These are phyloP conservation scores for Rhodosporidiobolus odoratus DNA, from an alignment of 768 basidiomycete species.

Conservation along the genomic window DNA sequence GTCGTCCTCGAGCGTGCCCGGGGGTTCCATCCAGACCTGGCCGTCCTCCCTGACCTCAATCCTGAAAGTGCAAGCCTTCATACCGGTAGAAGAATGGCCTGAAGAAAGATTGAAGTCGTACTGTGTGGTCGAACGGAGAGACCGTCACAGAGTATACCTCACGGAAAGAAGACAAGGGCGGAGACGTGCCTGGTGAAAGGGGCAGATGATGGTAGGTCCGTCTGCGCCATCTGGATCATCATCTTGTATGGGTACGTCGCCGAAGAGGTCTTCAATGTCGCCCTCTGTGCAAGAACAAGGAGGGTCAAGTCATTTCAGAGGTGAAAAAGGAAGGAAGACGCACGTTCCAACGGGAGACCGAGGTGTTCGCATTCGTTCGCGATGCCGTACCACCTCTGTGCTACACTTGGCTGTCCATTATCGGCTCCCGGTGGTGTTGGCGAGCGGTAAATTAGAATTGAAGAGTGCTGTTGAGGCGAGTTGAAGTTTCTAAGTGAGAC, in stretches of 20 bases:
- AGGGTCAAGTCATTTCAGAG: not conserved
- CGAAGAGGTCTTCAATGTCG: conserved; percentile 14
- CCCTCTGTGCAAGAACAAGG: not conserved
- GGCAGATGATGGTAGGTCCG: conserved; percentile 25
- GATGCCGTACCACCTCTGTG: conserved; percentile 17
- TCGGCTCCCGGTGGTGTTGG: not conserved
- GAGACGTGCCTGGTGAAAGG: conserved; percentile 18
- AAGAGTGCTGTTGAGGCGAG: not conserved
- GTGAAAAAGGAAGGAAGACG: not conserved
- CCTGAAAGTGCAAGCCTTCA: conserved; percentile 63
- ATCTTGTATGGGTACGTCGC: not conserved
- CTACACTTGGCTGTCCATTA: not conserved
- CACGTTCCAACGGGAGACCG: conserved; percentile 19
- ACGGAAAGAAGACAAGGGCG: not conserved
- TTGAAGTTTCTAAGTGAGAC: conserved; percentile 14
- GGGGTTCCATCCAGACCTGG: conserved; percentile 59
- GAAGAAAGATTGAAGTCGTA: conserved; percentile 69
- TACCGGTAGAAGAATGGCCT: conserved; percentile 64
- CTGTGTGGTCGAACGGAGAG: not conserved
- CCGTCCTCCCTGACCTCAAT: conserved; percentile 52
- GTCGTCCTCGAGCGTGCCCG: conserved; percentile 51
- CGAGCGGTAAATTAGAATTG: conserved; percentile 20
- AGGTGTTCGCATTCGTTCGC: conserved; percentile 32
- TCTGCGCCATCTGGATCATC: not conserved
- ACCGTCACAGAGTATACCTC: too few relatives aligned